A percentile compares a stretch with the other conserved stretches of the same genome.
phyloP scores from a whole-genome alignment of 805 yeast species.

The Geotrichum ghanense region DNA sequence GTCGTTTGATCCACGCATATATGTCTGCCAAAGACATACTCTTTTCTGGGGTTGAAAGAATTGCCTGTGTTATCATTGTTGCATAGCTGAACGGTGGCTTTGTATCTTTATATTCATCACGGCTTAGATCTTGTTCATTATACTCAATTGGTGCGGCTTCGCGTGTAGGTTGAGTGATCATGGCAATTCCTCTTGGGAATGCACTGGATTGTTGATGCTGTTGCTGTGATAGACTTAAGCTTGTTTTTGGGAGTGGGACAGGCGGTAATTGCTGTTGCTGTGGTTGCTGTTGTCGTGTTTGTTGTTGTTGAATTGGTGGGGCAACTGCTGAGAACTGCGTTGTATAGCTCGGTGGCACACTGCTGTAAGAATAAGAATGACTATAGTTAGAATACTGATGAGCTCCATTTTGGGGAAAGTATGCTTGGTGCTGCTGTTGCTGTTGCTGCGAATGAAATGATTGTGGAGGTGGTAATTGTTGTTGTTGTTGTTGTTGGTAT shows the following conservation, averaged over 20 bases:
- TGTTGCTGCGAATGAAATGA: neutral
- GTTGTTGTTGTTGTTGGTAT: no score
- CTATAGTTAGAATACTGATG: neutral
- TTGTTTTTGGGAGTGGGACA: neutral
- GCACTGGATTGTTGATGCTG: constrained; percentile 5
- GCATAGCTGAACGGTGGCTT: constrained; percentile 97
- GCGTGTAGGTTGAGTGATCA: constrained; percentile 26
- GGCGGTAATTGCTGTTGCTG: neutral
- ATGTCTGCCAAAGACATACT: constrained; percentile 84
- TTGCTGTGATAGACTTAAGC: neutral
- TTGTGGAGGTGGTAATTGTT: neutral
- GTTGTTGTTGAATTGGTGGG: neutral
- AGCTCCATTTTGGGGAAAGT: neutral
- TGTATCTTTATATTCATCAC: constrained; percentile 82
- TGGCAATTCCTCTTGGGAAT: constrained; percentile 33
- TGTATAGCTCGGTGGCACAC: neutral
- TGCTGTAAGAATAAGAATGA: neutral
- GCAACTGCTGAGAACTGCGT: neutral
- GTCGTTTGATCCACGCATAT: constrained; percentile 78
- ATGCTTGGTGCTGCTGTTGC: neutral
- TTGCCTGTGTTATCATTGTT: constrained; percentile 97
- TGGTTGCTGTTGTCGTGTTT: no score
- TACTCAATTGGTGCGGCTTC: constrained; percentile 28
- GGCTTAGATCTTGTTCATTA: constrained; percentile 42
- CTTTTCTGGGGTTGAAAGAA: constrained; percentile 76